phyloP scores from a whole-genome alignment of 1,139 yeast species.

The Candida dubliniensis region DNA sequence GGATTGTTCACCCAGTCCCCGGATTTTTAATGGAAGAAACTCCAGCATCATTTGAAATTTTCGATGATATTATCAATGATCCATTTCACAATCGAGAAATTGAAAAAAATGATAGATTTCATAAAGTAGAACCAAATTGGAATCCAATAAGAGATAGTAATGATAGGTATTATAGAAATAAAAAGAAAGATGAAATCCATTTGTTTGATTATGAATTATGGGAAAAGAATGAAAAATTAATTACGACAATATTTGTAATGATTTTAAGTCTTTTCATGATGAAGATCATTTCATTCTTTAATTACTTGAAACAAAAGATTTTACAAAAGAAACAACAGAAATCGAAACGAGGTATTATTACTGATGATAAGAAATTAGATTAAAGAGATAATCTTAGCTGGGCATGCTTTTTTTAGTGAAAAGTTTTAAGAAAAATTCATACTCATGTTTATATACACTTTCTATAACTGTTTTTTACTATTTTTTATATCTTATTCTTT shows the following conservation, averaged over 20 bases:
- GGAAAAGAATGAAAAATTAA: conserved; percentile 40
- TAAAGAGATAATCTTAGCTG: background rate
- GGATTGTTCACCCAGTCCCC: conserved; percentile 35
- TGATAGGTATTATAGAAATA: conserved; percentile 31
- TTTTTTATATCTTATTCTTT: background rate
- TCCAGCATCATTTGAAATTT: conserved; percentile 41
- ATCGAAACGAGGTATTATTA: conserved; percentile 7
- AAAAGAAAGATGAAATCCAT: conserved; percentile 36
- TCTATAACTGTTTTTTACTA: conserved; percentile 1
- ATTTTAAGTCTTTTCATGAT: conserved; percentile 16
- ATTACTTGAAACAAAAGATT: conserved; percentile 8
- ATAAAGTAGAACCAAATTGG: conserved; percentile 37
- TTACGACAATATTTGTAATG: conserved; percentile 38
- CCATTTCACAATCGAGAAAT: conserved; percentile 47
- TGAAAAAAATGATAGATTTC: conserved; percentile 53
- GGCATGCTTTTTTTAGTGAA: background rate
- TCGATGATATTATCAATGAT: conserved; percentile 48
- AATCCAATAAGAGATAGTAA: conserved; percentile 33
- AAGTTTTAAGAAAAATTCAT: background rate
- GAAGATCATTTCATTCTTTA: conserved; percentile 12
- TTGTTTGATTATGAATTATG: conserved; percentile 40
- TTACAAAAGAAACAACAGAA: conserved; percentile 3
- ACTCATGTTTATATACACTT: background rate
- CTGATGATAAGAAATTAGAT: conserved; percentile 5
- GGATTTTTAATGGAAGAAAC: conserved; percentile 22